Base-by-base conservation (phyloP, 306 rosid genomes). In the Morella rubra region DNA sequence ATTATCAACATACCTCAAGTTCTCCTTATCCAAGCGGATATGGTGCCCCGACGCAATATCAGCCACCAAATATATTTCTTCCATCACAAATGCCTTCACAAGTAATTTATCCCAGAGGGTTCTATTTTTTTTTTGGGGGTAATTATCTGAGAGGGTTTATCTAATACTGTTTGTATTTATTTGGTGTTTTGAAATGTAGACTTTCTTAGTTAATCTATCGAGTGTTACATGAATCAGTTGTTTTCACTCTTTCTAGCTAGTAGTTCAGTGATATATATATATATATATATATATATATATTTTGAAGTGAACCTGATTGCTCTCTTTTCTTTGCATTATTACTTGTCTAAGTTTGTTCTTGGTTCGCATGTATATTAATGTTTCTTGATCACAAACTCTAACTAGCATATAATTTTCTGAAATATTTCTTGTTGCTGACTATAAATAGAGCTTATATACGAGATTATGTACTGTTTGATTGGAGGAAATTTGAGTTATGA, bases 61-160 rank as follows among this genome's bases (percentile, higher is more conserved):
- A 84, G 86, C 87, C 87, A 69, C 89, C 88, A 69, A 77, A 73
- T 46, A 60, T 96, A 75, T 96, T 92, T 86, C 84, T 92, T 84
- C 97, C 98, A 66, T 71, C 91, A 7, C 97, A 78, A 68, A 4
- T 90, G 60, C 82, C 90, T 52, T 73, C 86, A 24, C 93, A 89
- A 98, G 98, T 96, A 87, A 8, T 22, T 73, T 59, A 6, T 18
- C 42, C 27, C 15, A 27, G 49, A 24, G 8, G 11, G 16, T 49
- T 49, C 53, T 32, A 32, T 32, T 32, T 32, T 32, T 32, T 32
- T 32, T 32, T 2, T 27, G 32, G 32, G 37, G 3, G 3, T 32
- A 32, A n/a, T n/a, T 32, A 32, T 2, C 37, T 2, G 37, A 32
- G 37, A 32, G 37, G 37, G 49, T 40, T 71, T 19, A 24, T 45